A percentile compares a stretch with the other conserved stretches of the same genome.
Evolutionary conservation across 768 basidiomycete genomes (phyloP).

Genomic region (Panellus pusillus): DNA sequence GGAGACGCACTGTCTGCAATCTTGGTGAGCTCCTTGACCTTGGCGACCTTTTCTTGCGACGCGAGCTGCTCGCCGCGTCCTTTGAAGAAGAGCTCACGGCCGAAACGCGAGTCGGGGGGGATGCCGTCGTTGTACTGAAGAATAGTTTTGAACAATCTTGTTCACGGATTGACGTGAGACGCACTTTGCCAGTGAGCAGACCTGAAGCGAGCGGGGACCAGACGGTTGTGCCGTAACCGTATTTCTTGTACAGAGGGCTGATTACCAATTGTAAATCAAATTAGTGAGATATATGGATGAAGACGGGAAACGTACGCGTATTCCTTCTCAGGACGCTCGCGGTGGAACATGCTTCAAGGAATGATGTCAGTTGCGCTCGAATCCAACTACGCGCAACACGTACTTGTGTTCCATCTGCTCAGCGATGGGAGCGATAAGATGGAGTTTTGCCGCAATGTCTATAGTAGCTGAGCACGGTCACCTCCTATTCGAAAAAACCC

Average conservation of each 20-base stretch:
- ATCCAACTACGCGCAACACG: constrained; percentile 12
- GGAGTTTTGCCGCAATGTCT: constrained; percentile 69
- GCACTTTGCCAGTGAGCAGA: constrained; percentile 75
- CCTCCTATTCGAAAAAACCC: not conserved
- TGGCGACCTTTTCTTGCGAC: constrained; percentile 36
- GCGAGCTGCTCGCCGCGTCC: constrained; percentile 54
- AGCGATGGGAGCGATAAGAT: constrained; percentile 66
- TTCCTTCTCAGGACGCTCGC: constrained; percentile 82
- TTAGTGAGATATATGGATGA: not conserved
- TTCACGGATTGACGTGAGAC: not conserved
- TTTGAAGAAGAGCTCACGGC: constrained; percentile 55
- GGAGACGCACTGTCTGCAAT: not conserved
- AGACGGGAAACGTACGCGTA: constrained; percentile 48
- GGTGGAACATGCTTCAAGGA: constrained; percentile 62
- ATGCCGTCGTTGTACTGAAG: constrained; percentile 11
- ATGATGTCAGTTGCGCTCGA: too few species aligned
- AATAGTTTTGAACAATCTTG: too few species aligned
- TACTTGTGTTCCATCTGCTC: constrained; percentile 79
- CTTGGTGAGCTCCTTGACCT: too few species aligned
- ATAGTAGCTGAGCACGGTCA: not conserved
- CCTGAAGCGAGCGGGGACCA: constrained; percentile 76
- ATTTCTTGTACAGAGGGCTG: constrained; percentile 68
- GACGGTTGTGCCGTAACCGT: constrained; percentile 69
- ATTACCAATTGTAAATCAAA: not conserved
- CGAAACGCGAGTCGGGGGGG: constrained; percentile 67